A percentile compares a stretch with the other conserved stretches of the same genome.
Evolutionary conservation across 192 early-diverging fungal genomes (phyloP).

Genomic region (Coemansia sp.): DNA sequence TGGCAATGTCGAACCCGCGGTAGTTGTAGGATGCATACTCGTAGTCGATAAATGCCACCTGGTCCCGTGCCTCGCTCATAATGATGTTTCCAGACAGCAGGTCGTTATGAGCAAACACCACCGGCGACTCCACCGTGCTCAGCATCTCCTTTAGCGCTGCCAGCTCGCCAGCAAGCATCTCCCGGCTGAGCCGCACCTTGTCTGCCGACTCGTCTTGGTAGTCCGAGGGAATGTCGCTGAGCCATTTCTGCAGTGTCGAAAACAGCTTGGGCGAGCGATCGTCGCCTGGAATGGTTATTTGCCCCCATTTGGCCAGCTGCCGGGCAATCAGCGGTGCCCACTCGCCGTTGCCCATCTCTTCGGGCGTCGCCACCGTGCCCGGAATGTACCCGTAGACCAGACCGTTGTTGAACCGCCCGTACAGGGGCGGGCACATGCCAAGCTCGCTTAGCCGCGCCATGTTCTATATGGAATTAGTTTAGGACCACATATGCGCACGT

Average conservation of each 20-base stretch:
- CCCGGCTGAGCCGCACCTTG: slow-evolving; percentile 24
- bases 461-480: slow-evolving; percentile 57
- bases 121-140: slow-evolving; percentile 62
- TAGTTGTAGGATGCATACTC: slow-evolving; percentile 85
- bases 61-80: slow-evolving; percentile 42
- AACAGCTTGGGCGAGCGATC: slow-evolving; percentile 43
- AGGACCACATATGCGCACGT: background rate
- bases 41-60: slow-evolving; percentile 86
- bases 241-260: slow-evolving; percentile 35
- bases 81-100: slow-evolving; percentile 89
- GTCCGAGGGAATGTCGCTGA: slow-evolving; percentile 27
- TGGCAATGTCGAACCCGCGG: slow-evolving; percentile 92
- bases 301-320: slow-evolving; percentile 80
- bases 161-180: slow-evolving; percentile 43
- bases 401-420: slow-evolving; percentile 88
- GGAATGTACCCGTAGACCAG: slow-evolving; percentile 86
- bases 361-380: slow-evolving; percentile 66
- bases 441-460: slow-evolving; percentile 69
- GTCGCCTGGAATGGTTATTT: slow-evolving; percentile 54
- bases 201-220: slow-evolving; percentile 24
- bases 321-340: slow-evolving; percentile 75
- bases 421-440: slow-evolving; percentile 72
- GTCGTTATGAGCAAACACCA: slow-evolving; percentile 94
- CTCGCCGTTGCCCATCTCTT: slow-evolving; percentile 71
- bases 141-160: slow-evolving; percentile 57